phyloP scores from a whole-genome alignment of 306 rosid species.

The Rubus idaeus region DNA sequence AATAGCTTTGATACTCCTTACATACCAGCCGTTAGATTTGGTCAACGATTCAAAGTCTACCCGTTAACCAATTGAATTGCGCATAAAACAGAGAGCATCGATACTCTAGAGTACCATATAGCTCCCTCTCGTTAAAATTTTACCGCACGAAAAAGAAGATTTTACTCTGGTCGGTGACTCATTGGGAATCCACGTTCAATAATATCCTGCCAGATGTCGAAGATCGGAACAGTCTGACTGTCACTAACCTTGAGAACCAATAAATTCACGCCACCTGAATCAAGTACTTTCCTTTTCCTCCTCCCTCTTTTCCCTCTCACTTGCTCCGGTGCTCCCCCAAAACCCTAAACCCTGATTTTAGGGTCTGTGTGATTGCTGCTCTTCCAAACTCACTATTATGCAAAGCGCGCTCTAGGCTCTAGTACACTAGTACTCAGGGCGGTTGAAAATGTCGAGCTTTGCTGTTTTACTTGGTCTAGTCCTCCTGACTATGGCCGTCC shows the following conservation, averaged over 20 bases:
- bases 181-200: not conserved
- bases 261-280: not conserved
- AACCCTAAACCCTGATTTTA: slow-evolving; percentile 27
- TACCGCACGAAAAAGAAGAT: not conserved
- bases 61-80: too few species aligned
- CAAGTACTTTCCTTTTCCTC: not conserved
- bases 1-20: too few species aligned
- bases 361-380: not conserved
- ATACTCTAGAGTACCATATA: too few species aligned
- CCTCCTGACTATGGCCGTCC: slow-evolving; percentile 28
- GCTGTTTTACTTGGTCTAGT: slow-evolving; percentile 21
- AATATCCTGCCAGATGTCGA: not conserved
- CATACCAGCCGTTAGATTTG: too few species aligned
- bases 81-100: too few species aligned
- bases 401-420: not conserved
- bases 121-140: too few species aligned
- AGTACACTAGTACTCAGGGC: not conserved
- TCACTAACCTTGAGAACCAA: not conserved
- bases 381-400: not conserved
- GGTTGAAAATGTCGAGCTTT: slow-evolving; percentile 28
- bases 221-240: not conserved
- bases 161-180: not conserved
- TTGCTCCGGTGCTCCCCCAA: slow-evolving; percentile 4
- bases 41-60: too few species aligned
- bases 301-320: not conserved